Evolutionary conservation across 805 yeast species (phyloP), one percentile per base, ranked within the genome.

Genomic region (Hanseniaspora vineae): DNA sequence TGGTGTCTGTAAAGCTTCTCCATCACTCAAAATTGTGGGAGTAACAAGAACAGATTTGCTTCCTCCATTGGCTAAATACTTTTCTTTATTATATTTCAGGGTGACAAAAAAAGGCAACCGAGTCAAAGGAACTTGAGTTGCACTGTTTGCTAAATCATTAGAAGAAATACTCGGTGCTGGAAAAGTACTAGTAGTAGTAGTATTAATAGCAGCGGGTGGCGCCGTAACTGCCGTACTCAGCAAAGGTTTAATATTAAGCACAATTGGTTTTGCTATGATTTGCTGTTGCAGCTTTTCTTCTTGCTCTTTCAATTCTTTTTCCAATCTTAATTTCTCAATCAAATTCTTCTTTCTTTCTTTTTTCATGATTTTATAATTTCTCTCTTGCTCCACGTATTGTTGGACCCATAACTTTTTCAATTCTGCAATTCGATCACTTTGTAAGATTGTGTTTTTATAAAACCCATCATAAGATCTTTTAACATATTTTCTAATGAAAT

Each of bases 391-490:
- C 11, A 15, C 12, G 19, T 37, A 37, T 37, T 37, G 40, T 5
- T 14, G 12, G 5, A n/a, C 17, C 40, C 40, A 37, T 32, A 2
- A 35, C 10, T 39, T 48, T 52, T 13, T 54, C 51, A 19, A 49
- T 45, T 6, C 46, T 43, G 48, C 47, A 37, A 35, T 44, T 43
- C n/a, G 20, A 20, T n/a, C 37, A 17, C 18, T 32, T 35, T 29
- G 42, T 35, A 49, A 32, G 5, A 33, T 13, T 32, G 51, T 51
- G 13, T 44, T 47, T 14, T 45, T 44, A 29, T 46, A n/a, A n/a
- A 51, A 31, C 8, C 51, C 53, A 8, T 46, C 42, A 44, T 51
- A 44, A 37, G 56, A 49, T 6, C 53, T 33, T 51, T 48, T 45
- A 9, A 44, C 42, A 11, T 50, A 42, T 35, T 51, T 44, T 29